Base-by-base conservation (phyloP, 805 yeast genomes). In the Vanderwaltozyma tropicalis region DNA sequence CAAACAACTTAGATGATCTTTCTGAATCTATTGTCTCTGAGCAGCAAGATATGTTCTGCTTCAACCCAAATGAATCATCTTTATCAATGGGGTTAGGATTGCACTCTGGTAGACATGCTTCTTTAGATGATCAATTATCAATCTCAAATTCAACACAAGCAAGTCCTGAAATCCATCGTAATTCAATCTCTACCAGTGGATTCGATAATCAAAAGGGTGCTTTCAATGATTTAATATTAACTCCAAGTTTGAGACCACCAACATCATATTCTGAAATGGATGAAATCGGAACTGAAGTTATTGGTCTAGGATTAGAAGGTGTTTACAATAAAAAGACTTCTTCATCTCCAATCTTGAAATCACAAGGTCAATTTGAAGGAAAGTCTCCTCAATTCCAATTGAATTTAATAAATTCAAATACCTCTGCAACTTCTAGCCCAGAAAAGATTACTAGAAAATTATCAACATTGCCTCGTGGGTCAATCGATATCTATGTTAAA, bases 401-500 rank as follows among this genome's bases (percentile, higher is more conserved):
- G 5, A 40, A 42, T 27, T 33, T 33, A 5, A 34, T 30, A 10
- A 45, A 46, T 16, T 28, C 37, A 8, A 30, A 30, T 30, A 15
- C 26, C 8, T 8, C 25, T 13, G 41, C 30, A 24, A 31, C 26
- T 15, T 13, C 39, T 19, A 34, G 48, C 18, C 47, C 46, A 1
- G 19, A 47, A 17, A 53, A 49, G 36, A 53, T 53, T 8, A 55
- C 59, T 4, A 45, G 49, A 28, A 56, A 56, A 34, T 52, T 53
- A 26, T 53, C 58, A 1, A 55, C 60, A 10, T 38, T 89, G 24
- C 96, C 95, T 20, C 86, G 92, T 3, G 96, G 96, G 2, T 82
- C 84, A 36, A 74, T 88, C 27, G 97, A 88, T 57, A 74, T 74
- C 40, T 84, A 80, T 50, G 80, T 89, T 59, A 72, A 71, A 34